A percentile compares a stretch with the other conserved stretches of the same genome.
These are phyloP conservation scores for Penstemon davidsonii DNA, from an alignment of 257 asterid species.

Conservation along the genomic window DNA sequence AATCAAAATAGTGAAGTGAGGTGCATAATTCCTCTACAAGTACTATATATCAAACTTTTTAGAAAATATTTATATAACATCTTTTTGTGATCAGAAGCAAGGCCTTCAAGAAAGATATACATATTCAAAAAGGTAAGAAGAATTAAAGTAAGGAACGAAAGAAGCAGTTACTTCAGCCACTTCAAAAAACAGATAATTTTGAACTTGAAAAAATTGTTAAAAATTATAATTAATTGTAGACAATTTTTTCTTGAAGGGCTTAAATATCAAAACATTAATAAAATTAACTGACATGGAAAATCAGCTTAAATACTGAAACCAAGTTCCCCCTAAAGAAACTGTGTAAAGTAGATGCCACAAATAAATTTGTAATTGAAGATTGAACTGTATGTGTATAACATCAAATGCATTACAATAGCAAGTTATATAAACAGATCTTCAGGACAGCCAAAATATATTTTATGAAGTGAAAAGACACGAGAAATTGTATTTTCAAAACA, in stretches of 20 bases:
- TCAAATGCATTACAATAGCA: neutral
- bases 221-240: too few relatives aligned
- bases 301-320: neutral
- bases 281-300: neutral
- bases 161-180: constrained; percentile 1
- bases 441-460: constrained; percentile 9
- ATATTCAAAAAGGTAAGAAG: neutral
- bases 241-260: too few relatives aligned
- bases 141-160: neutral
- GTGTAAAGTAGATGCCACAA: neutral
- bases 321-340: neutral
- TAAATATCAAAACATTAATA: neutral
- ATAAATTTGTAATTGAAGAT: constrained; percentile 4
- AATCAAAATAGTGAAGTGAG: constrained; percentile 2
- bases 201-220: neutral
- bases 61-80: neutral
- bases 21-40: constrained; percentile 14
- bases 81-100: neutral
- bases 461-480: neutral
- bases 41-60: constrained; percentile 17
- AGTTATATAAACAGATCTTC: neutral
- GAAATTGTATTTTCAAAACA: neutral
- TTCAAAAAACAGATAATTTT: neutral
- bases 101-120: neutral
- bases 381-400: neutral